Base-by-base conservation (phyloP, 805 yeast genomes). In the Lachancea sp. region DNA sequence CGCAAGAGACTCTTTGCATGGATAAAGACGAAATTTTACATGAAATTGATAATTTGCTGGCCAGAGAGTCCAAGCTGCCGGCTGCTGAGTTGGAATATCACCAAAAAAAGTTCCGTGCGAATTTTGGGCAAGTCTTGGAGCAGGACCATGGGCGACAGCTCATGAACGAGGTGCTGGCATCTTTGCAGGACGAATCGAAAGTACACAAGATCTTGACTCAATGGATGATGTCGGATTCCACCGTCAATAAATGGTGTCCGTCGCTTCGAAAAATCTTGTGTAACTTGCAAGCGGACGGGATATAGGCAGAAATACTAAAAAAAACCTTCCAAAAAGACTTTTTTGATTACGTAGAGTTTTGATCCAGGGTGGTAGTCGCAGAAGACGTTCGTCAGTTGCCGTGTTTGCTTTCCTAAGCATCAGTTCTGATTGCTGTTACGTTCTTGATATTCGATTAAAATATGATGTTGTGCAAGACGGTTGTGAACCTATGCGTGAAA, bases 211-310 rank as follows among this genome's bases (percentile, higher is more conserved):
- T 52, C 40, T 68, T 68, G 42, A 72, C 68, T 26, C 66, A 73
- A 26, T 81, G 78, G 68, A 78, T 81, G 77, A 66, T 81, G 64
- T 54, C 65, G 2, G 77, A 79, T 52, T 73, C 71, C 36, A 80
- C 84, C 0, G 75, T 77, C 10, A 70, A 78, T 42, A 62, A 65
- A 19, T 85, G 95, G 95, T 78, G 85, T 49, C 70, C 78, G 20
- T 83, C 90, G 3, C 66, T 85, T 43, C 72, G 81, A 41, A 80
- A 80, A 57, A 60, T 82, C 3, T 52, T 77, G 13, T 77, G 75
- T 44, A 66, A 64, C 44, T 50, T 49, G 34, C 20, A 16, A 16
- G n/a, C 13, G 17, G 15, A 41, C 22, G 18, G 32, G 22, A 31
- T 17, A 37, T 35, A 20, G 42, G 13, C 3, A 4, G 8, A 22